Base-by-base conservation (phyloP, 1,284 basidiomycete species). In the Heimioporus punctisporus region DNA sequence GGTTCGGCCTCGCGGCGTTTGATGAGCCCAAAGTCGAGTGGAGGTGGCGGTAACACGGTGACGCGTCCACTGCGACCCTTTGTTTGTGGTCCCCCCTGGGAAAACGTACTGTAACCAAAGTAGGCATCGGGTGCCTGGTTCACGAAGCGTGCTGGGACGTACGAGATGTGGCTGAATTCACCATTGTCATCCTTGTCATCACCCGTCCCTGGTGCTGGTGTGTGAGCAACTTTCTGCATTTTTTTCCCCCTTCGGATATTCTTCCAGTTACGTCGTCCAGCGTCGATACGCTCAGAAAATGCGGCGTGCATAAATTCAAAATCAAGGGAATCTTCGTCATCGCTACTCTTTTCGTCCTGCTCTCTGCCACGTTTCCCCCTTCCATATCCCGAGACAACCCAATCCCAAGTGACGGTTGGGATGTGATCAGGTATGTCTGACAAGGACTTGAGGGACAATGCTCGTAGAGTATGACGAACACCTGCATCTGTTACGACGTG, bases 381-480 rank as follows among this genome's bases (percentile, higher is more conserved):
- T 42, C 46, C 31, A 15, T 58, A 56, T 17, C 64, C 60, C 4
- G 70, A 65, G 6, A 76, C 59, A 15, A 86, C 72, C 87, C 87
- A 90, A 12, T 60, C 61, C 87, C 87, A 89, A 21, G 61, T 80
- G 23, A 90, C 75, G 14, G 81, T 85, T 6, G 84, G 84, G 19
- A 90, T 84, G 47, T 80, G 72, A 23, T 76, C 64, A 2, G 88
- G 87, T 46, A 90, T 84, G 9, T 86, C 77, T 8, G 66, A 68
- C 11, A 86, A 60, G 6, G 63, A 74, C 59, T 76, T 79, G 19
- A 88, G 58, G 1, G 79, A 79, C 15, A 76, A 56, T 6, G 65
- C 56, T 70, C 66, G 46, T 63, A 85, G 48, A 54, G 77, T 62
- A 71, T 65, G 40, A 60, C 74, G 52, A 57, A 60, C 40, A 9